Evolutionary conservation across 2,329 filamentous ascomycete species (phyloP).

Genomic region (Juglanconis sp.): DNA sequence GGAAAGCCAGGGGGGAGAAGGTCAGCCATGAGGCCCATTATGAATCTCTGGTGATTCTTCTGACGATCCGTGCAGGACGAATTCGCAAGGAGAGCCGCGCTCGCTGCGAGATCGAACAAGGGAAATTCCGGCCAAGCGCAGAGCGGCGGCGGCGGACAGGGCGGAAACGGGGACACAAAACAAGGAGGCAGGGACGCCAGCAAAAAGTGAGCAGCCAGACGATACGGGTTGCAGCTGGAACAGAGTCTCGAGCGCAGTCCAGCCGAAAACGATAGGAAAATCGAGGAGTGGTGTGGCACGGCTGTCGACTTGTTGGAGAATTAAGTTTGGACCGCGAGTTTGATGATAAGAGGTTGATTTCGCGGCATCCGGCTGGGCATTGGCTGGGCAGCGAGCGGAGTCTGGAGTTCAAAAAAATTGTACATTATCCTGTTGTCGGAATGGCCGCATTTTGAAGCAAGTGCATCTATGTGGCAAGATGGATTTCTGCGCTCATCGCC

Average conservation of each 20-base stretch:
- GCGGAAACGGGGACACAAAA: conserved; percentile 19
- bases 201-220: conserved; percentile 16
- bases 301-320: conserved; percentile 9
- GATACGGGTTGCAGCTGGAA: not conserved
- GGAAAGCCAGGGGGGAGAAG: conserved; percentile 37
- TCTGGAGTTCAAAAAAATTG: conserved; percentile 12
- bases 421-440: not conserved
- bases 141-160: conserved; percentile 12
- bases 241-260: not conserved
- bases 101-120: conserved; percentile 33
- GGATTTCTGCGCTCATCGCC: not conserved
- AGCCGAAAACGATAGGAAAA: not conserved
- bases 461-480: not conserved
- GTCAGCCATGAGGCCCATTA: conserved; percentile 24
- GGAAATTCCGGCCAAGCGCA: conserved; percentile 20
- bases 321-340: conserved; percentile 14
- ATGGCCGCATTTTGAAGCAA: not conserved
- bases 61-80: conserved; percentile 28
- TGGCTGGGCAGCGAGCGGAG: conserved; percentile 16
- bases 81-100: conserved; percentile 33
- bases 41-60: not conserved
- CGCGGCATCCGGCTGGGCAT: conserved; percentile 14
- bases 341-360: conserved; percentile 7
- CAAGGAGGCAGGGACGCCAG: conserved; percentile 11
- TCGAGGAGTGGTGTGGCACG: not conserved